Evolutionary conservation across 495 filamentous ascomycete genomes (phyloP).

Genomic region (Staphylotrichum tortipilum): DNA sequence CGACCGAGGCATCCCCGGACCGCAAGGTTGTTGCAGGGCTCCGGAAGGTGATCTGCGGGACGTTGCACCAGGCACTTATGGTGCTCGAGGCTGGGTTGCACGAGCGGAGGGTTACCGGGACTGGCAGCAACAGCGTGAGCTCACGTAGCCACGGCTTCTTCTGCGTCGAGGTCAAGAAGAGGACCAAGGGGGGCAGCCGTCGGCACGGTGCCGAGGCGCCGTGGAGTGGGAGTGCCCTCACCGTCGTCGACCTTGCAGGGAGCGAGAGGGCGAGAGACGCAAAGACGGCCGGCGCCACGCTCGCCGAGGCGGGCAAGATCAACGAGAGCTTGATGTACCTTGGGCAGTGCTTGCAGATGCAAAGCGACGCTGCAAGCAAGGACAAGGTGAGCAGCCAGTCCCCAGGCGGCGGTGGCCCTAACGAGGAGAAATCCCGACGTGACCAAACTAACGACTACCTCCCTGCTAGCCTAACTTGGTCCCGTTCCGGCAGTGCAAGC

Average conservation of each 20-base stretch:
- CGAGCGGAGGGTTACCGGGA: conserved; percentile 81
- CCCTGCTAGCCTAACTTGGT: conserved; percentile 60
- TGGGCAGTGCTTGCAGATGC: conserved; percentile 94
- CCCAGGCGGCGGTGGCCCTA: too few species aligned
- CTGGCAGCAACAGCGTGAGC: conserved; percentile 79
- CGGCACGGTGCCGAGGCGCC: conserved; percentile 34
- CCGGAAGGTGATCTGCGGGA: conserved; percentile 82
- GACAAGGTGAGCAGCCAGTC: conserved; percentile 56
- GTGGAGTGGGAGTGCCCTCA: conserved; percentile 76
- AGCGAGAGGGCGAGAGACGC: conserved; percentile 89
- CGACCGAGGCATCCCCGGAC: conserved; percentile 73
- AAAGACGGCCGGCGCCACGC: conserved; percentile 83
- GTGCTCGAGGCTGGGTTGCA: conserved; percentile 84
- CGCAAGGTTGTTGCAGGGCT: conserved; percentile 87
- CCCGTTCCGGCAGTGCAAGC: conserved; percentile 90
- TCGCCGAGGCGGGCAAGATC: conserved; percentile 94
- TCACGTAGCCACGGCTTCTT: conserved; percentile 95
- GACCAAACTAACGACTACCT: background rate
- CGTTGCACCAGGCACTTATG: conserved; percentile 75
- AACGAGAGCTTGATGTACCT: conserved; percentile 98
- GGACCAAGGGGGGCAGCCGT: conserved; percentile 45
- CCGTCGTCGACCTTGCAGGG: conserved; percentile 87
- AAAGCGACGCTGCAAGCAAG: conserved; percentile 65
- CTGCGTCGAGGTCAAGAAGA: conserved; percentile 87
- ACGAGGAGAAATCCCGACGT: background rate